phyloP scores from a whole-genome alignment of 2,329 filamentous ascomycete genomes.

The Dactylella cylindrospora region DNA sequence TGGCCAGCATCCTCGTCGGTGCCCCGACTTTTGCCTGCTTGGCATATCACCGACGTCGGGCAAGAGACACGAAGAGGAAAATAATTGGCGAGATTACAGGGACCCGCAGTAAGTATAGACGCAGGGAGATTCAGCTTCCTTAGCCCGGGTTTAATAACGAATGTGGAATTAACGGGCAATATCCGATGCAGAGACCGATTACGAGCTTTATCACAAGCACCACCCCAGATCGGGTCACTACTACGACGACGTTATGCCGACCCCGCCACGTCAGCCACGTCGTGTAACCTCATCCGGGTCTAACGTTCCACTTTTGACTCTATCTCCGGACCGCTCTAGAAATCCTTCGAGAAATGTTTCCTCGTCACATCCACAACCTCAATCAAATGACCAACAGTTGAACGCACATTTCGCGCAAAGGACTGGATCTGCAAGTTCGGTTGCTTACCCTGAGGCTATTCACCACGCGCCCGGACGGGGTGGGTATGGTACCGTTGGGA shows the following conservation, averaged over 20 bases:
- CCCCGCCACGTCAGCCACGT: background rate
- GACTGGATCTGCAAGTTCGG: slow-evolving; percentile 5
- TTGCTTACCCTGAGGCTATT: slow-evolving; percentile 20
- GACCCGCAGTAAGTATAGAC: too few relatives aligned
- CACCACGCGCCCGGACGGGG: slow-evolving; percentile 2
- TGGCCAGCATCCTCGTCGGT: slow-evolving; percentile 40
- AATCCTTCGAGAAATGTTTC: slow-evolving; percentile 3
- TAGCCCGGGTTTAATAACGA: too few relatives aligned
- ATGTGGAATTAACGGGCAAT: too few relatives aligned
- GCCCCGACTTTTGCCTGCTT: slow-evolving; percentile 26
- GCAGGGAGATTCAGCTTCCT: too few relatives aligned
- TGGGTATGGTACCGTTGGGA: slow-evolving; percentile 21
- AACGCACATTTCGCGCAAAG: slow-evolving; percentile 24
- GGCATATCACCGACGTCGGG: slow-evolving; percentile 30
- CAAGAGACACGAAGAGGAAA: too few relatives aligned
- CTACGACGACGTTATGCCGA: slow-evolving; percentile 9
- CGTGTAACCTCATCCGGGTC: background rate
- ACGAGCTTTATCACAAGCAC: too few relatives aligned
- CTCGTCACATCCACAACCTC: background rate
- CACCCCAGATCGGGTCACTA: too few relatives aligned
- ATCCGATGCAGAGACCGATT: too few relatives aligned
- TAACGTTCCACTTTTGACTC: slow-evolving; percentile 13
- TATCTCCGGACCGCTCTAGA: slow-evolving; percentile 1
- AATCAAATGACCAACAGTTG: slow-evolving; percentile 1
- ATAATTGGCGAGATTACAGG: too few relatives aligned